phyloP scores from a whole-genome alignment of 495 filamentous ascomycete species.

The Sabuloglossum arenarium region DNA sequence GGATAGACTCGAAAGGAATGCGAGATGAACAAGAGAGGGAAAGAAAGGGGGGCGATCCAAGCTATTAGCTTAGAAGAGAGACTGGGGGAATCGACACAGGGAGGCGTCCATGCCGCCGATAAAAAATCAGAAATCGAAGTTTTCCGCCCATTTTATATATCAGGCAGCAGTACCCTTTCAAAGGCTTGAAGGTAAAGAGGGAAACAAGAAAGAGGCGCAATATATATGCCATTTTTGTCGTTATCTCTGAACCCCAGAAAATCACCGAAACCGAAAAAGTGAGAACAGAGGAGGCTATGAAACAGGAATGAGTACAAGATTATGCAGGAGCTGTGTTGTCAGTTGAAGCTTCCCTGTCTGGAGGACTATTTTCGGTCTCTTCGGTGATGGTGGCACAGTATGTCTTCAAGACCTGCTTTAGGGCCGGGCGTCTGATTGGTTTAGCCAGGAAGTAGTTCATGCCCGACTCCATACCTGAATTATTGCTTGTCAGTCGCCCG shows the following conservation, averaged over 20 bases:
- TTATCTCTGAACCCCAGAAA: not conserved
- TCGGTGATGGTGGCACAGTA: conserved; percentile 36
- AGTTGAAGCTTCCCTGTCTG: not conserved
- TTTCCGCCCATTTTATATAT: no score
- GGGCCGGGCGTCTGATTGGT: conserved; percentile 60
- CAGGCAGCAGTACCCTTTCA: no score
- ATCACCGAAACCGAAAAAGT: not conserved
- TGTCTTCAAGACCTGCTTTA: conserved; percentile 65
- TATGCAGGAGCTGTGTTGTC: not conserved
- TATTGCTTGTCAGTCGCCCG: conserved; percentile 8
- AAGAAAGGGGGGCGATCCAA: no score
- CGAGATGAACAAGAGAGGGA: no score
- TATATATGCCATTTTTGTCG: not conserved
- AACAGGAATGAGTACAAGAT: not conserved
- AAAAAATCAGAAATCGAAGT: no score
- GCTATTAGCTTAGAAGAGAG: no score
- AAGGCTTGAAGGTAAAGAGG: no score
- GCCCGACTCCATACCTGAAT: conserved; percentile 35
- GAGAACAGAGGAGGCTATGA: not conserved
- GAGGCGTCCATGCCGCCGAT: no score
- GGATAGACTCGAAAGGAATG: no score
- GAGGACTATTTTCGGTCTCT: conserved; percentile 12
- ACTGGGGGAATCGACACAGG: no score
- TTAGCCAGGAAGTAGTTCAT: conserved; percentile 61
- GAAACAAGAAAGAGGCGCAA: not conserved